Evolutionary conservation across 1,139 yeast species (phyloP).

Genomic region (Kodamaea plutei): DNA sequence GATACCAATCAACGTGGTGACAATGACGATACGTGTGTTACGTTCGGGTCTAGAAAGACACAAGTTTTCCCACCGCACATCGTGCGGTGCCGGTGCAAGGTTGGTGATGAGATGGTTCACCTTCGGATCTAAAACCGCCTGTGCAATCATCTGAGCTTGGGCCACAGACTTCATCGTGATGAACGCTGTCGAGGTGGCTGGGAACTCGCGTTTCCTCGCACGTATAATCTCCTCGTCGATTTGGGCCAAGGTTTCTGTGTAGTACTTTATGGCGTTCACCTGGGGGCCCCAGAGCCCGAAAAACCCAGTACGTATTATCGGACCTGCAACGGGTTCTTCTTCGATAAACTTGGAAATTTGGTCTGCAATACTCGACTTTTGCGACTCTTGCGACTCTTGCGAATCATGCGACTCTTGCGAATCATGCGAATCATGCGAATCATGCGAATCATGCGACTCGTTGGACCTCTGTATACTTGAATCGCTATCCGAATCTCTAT

Average conservation of each 20-base stretch:
- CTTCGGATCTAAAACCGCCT: conserved; percentile 78
- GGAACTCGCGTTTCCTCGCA: conserved; percentile 58
- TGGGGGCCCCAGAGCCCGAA: conserved; percentile 52
- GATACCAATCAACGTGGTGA: conserved; percentile 61
- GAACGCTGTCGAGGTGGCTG: conserved; percentile 65
- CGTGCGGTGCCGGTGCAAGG: conserved; percentile 86
- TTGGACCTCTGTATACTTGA: too few species aligned
- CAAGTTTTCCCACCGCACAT: conserved; percentile 75
- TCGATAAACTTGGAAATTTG: conserved; percentile 17
- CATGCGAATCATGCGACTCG: neutral
- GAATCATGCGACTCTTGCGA: neutral
- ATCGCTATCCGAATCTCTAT: conserved; percentile 10
- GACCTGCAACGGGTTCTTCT: conserved; percentile 37
- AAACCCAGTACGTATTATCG: conserved; percentile 47
- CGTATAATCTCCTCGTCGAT: conserved; percentile 55
- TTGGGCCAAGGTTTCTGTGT: conserved; percentile 49
- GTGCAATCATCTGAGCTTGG: conserved; percentile 87
- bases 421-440: neutral
- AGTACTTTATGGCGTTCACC: conserved; percentile 64
- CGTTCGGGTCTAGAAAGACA: conserved; percentile 57
- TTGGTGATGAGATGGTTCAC: conserved; percentile 68
- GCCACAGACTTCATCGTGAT: conserved; percentile 84
- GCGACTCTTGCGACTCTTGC: neutral
- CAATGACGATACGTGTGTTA: conserved; percentile 53
- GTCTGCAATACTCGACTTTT: conserved; percentile 11